Conservation (phyloP, 23 red algal genomes). For the Agarophyton chilense region DNA sequence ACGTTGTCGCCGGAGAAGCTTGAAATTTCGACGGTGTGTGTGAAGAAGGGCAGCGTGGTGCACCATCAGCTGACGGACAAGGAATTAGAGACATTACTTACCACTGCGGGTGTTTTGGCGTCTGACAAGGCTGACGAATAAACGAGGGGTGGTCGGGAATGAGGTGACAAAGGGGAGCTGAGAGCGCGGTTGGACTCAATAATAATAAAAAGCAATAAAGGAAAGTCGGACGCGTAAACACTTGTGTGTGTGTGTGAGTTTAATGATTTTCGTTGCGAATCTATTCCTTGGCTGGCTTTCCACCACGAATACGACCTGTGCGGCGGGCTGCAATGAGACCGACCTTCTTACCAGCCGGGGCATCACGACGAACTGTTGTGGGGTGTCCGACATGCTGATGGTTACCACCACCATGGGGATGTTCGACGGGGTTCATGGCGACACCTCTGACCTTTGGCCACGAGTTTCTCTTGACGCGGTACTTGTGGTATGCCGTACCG, state of each 20-base stretch:
- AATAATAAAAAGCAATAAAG: no score
- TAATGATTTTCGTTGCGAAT: no score
- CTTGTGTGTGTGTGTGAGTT: no score
- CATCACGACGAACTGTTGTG: constrained; percentile 90
- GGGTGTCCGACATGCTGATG: constrained; percentile 99
- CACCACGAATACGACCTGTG: constrained; percentile 95
- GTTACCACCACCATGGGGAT: constrained; percentile 99
- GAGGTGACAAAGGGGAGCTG: no score
- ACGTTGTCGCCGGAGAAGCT: constrained; percentile 86
- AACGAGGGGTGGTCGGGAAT: no score
- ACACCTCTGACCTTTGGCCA: constrained; percentile 99
- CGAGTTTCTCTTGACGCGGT: constrained; percentile 94
- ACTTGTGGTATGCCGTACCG: constrained; percentile 98
- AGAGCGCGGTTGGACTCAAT: no score
- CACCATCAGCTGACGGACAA: constrained; percentile 68
- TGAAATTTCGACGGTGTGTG: constrained; percentile 71
- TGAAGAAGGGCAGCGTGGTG: constrained; percentile 50
- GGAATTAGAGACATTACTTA: constrained; percentile 73
- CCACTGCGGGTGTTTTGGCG: constrained; percentile 58
- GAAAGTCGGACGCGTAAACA: no score
- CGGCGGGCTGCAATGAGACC: constrained; percentile 99
- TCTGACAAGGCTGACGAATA: constrained; percentile 53
- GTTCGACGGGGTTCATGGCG: constrained; percentile 99
- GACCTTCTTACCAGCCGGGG: constrained; percentile 96
- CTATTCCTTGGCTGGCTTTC: constrained; percentile 82